A percentile compares a stretch with the other conserved stretches of the same genome.
Conservation (phyloP, 2,329 filamentous ascomycete genomes). For the Sordariomycetes sp. region DNA sequence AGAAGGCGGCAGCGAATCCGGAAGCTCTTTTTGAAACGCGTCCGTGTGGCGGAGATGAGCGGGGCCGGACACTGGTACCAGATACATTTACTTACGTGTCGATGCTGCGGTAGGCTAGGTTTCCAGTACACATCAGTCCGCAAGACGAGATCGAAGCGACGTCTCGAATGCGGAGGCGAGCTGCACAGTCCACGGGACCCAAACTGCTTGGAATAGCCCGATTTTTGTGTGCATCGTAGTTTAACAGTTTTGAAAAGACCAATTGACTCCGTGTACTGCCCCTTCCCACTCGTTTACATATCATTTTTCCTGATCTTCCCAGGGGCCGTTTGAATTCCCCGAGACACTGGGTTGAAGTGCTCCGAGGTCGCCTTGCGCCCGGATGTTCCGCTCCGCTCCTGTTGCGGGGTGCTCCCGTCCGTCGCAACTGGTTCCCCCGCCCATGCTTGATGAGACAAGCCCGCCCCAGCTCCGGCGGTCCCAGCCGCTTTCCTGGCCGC, state of each 20-base stretch:
- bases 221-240: neutral
- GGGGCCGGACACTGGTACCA: neutral
- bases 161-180: neutral
- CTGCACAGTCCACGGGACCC: neutral
- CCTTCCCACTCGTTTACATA: too few species aligned
- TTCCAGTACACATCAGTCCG: too few species aligned
- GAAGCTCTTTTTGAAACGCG: neutral
- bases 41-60: neutral
- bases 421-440: neutral
- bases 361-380: neutral
- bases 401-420: neutral
- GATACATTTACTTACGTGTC: neutral
- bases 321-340: too few species aligned
- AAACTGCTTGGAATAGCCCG: neutral
- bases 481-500: neutral
- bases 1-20: neutral
- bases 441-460: neutral
- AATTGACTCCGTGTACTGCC: too few species aligned
- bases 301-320: too few species aligned
- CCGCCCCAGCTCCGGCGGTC: neutral
- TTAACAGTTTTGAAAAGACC: too few species aligned
- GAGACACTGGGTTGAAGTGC: neutral
- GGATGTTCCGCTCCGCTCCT: neutral
- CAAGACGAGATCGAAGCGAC: too few species aligned
- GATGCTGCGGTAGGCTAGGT: too few species aligned